Conservation (phyloP, 768 basidiomycete genomes). For the Psilocybe cubensis region DNA sequence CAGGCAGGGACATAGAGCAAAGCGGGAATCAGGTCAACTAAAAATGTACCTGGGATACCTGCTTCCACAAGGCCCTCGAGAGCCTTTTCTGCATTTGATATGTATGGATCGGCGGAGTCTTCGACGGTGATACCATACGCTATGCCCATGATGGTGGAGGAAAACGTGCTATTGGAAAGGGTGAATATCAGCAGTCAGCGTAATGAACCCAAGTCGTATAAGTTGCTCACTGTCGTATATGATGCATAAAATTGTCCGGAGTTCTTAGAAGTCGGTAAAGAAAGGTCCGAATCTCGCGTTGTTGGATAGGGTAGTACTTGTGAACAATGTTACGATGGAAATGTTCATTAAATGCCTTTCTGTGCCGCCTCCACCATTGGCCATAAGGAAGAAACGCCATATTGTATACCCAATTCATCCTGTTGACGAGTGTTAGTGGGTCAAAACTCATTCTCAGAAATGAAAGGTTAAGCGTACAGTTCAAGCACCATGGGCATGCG, state of each 20-base stretch:
- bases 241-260: too few relatives aligned
- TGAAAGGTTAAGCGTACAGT: too few relatives aligned
- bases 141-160: constrained; percentile 41
- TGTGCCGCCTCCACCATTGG: too few relatives aligned
- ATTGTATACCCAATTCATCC: neutral
- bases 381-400: neutral
- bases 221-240: neutral
- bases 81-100: constrained; percentile 42
- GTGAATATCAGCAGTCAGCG: too few relatives aligned
- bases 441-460: too few relatives aligned
- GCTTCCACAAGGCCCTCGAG: constrained; percentile 35
- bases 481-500: constrained; percentile 4
- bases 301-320: too few relatives aligned
- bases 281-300: too few relatives aligned
- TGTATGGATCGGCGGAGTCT: constrained; percentile 44
- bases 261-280: too few relatives aligned
- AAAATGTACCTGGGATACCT: constrained; percentile 42
- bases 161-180: neutral
- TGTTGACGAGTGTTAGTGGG: too few relatives aligned
- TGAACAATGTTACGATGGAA: neutral
- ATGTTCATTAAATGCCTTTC: neutral
- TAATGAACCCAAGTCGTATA: neutral
- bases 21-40: constrained; percentile 45
- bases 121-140: constrained; percentile 48
- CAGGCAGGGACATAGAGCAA: constrained; percentile 54